Percentiles rank a stretch among this genome's conserved stretches.
Conservation (phyloP, 139 green algal genomes). For the Mychonastes homosphaera region DNA sequence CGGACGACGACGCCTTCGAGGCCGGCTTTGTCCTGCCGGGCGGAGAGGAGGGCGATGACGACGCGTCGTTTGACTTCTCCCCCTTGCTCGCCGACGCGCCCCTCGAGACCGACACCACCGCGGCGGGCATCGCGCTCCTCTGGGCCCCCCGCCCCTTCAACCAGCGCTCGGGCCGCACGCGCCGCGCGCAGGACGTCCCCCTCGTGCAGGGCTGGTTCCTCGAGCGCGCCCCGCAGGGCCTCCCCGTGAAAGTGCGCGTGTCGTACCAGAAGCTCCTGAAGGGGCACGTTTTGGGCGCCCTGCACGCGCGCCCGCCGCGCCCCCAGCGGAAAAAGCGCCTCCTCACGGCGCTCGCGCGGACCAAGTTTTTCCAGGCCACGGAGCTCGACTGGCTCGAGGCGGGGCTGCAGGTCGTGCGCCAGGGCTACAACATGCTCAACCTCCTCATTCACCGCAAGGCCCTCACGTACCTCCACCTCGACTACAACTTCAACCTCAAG, state of each 20-base stretch:
- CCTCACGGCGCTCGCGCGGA: constrained; percentile 77
- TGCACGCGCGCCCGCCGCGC: constrained; percentile 88
- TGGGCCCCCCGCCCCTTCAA: constrained; percentile 94
- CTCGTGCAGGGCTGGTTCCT: constrained; percentile 92
- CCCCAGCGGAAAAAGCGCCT: constrained; percentile 92
- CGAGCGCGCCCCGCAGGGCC: constrained; percentile 77
- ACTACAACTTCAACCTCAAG: constrained; percentile 99
- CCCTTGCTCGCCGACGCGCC: constrained; percentile 53
- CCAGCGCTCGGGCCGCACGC: constrained; percentile 69
- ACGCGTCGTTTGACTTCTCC: constrained; percentile 57
- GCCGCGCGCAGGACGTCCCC: constrained; percentile 85
- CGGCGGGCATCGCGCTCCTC: constrained; percentile 82
- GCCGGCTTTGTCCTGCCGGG: background rate
- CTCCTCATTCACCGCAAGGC: constrained; percentile 99
- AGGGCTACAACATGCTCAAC: constrained; percentile 99
- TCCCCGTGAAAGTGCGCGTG: constrained; percentile 96
- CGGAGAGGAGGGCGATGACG: constrained; percentile 65
- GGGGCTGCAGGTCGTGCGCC: constrained; percentile 93
- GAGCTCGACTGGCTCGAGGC: constrained; percentile 99
- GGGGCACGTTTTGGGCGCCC: constrained; percentile 92
- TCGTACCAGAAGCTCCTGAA: constrained; percentile 99
- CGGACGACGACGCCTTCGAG: constrained; percentile 3
- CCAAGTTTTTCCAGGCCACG: constrained; percentile 99
- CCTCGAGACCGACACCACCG: constrained; percentile 81
- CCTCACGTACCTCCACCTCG: constrained; percentile 98